phyloP scores from a whole-genome alignment of 208 protist genomes.

The Leishmania tarentolae region DNA sequence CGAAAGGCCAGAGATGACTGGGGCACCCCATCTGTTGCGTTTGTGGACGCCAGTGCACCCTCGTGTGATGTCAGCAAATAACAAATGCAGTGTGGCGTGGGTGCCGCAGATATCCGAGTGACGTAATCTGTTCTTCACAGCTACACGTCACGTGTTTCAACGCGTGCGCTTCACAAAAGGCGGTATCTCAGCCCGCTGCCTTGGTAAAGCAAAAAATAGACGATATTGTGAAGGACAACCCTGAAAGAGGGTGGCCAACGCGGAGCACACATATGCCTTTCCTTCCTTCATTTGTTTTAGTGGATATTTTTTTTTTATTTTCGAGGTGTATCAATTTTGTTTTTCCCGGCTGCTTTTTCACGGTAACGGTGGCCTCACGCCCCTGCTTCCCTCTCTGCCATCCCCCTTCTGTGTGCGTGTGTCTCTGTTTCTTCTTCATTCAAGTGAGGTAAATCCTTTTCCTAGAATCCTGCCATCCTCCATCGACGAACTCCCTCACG shows the following conservation, averaged over 20 bases:
- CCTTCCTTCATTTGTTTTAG: not conserved
- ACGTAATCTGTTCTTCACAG: not conserved
- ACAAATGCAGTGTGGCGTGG: not conserved
- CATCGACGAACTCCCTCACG: not conserved
- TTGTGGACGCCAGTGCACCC: not conserved
- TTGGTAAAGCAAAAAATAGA: not conserved
- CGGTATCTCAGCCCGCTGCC: not conserved
- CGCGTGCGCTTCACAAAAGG: not conserved
- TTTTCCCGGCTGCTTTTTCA: not conserved
- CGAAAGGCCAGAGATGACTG: not conserved
- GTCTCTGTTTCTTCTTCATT: not conserved
- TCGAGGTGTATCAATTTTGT: not conserved
- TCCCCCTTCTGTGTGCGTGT: not conserved
- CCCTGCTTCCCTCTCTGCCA: not conserved
- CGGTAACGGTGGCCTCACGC: not conserved
- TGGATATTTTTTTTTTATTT: not conserved
- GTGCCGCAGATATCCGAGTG: not conserved
- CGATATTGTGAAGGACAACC: not conserved
- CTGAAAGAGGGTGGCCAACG: not conserved
- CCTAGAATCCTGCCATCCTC: not conserved
- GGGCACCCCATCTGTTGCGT: not conserved
- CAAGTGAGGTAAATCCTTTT: not conserved
- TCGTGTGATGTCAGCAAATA: not conserved
- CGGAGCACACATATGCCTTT: not conserved
- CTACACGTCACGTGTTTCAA: not conserved